Conservation (phyloP, 1,139 yeast species). For the Hansenula lynferdii region DNA sequence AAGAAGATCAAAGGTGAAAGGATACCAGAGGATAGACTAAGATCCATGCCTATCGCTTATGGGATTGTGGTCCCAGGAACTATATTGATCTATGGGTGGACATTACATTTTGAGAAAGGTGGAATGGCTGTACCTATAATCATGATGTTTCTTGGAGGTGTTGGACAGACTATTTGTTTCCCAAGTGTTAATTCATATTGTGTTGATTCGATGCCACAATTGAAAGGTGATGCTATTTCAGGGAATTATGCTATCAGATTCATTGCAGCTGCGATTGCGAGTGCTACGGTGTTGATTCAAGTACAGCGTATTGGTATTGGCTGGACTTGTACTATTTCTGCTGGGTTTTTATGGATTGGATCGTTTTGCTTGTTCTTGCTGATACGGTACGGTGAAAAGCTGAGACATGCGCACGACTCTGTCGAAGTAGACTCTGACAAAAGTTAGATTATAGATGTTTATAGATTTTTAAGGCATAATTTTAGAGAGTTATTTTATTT, state of each 20-base stretch:
- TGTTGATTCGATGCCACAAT: constrained; percentile 49
- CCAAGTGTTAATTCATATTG: constrained; percentile 51
- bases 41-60: constrained; percentile 33
- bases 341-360: constrained; percentile 10
- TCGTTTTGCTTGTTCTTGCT: constrained; percentile 6
- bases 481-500: no score
- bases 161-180: constrained; percentile 45
- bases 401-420: constrained; percentile 4
- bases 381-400: constrained; percentile 14
- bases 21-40: constrained; percentile 47
- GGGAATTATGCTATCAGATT: constrained; percentile 47
- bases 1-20: constrained; percentile 36
- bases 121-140: constrained; percentile 51
- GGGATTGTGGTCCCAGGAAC: constrained; percentile 38
- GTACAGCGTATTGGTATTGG: constrained; percentile 46
- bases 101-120: constrained; percentile 40
- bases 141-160: constrained; percentile 40
- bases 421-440: no score
- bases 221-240: constrained; percentile 49
- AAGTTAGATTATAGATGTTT: no score
- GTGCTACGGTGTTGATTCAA: constrained; percentile 41
- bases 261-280: constrained; percentile 44
- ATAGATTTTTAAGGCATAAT: no score
- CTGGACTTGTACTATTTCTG: constrained; percentile 42
- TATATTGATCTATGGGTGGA: constrained; percentile 49